Evolutionary conservation across 345 rosid genomes (phyloP).

Genomic region (Citrus medica): DNA sequence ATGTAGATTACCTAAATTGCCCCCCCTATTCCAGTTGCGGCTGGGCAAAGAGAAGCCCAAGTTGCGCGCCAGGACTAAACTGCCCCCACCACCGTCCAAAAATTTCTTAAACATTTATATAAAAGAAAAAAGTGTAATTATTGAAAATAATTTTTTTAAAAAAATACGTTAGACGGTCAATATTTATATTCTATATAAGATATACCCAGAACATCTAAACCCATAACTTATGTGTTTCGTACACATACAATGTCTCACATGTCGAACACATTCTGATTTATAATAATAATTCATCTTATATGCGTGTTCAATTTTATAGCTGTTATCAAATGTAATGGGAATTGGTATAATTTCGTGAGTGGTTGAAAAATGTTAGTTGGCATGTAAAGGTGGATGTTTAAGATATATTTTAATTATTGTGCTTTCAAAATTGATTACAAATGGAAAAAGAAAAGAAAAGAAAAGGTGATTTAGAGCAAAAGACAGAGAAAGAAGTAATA

Average conservation of each 20-base stretch:
- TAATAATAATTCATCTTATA: background rate
- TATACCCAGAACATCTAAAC: background rate
- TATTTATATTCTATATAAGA: background rate
- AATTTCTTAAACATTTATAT: background rate
- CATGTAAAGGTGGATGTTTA: background rate
- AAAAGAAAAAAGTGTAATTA: no score
- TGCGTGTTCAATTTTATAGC: no score
- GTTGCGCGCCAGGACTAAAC: conserved; percentile 15
- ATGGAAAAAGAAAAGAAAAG: no score
- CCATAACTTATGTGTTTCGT: background rate
- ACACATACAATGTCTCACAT: background rate
- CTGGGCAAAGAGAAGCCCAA: background rate
- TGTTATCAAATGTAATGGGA: no score
- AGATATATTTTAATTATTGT: no score
- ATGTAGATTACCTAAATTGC: background rate
- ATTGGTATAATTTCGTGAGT: background rate
- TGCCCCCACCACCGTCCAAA: conserved; percentile 20
- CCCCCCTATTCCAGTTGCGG: background rate
- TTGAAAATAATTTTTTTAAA: no score
- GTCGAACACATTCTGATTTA: background rate
- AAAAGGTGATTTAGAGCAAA: background rate
- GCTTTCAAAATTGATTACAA: no score
- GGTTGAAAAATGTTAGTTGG: background rate
- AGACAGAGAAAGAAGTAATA: background rate
- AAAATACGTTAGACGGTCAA: background rate